These are phyloP conservation scores for Echinosophora koreensis DNA, from an alignment of 306 rosid genomes.

Conservation along the genomic window DNA sequence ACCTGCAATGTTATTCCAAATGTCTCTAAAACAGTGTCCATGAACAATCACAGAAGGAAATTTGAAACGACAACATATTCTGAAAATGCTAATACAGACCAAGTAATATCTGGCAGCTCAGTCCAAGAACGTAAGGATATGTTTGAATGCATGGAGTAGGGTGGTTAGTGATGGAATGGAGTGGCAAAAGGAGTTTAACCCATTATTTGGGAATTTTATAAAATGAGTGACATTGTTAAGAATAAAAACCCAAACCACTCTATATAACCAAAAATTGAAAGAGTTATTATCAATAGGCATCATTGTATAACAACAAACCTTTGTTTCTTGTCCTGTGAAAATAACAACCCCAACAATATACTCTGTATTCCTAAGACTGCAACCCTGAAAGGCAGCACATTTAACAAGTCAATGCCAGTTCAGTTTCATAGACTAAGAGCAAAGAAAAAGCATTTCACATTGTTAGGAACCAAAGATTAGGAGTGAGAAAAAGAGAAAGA, in stretches of 20 bases:
- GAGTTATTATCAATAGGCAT: slow-evolving; percentile 16
- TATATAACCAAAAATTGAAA: not conserved
- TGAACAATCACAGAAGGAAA: slow-evolving; percentile 35
- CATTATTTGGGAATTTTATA: too few species aligned
- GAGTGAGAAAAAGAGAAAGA: too few species aligned
- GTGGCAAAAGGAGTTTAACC: too few species aligned
- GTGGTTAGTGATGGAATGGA: too few species aligned
- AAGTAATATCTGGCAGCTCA: slow-evolving; percentile 15
- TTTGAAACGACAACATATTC: not conserved
- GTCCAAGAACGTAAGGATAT: not conserved
- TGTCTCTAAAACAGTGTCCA: slow-evolving; percentile 37
- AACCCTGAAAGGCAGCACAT: slow-evolving; percentile 70
- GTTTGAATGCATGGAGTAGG: too few species aligned
- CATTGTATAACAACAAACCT: slow-evolving; percentile 64
- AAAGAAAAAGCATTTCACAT: slow-evolving; percentile 27
- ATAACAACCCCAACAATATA: slow-evolving; percentile 90
- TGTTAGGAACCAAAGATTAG: too few species aligned
- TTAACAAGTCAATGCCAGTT: slow-evolving; percentile 41
- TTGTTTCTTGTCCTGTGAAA: slow-evolving; percentile 96
- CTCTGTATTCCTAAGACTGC: slow-evolving; percentile 97
- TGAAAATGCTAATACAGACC: slow-evolving; percentile 6
- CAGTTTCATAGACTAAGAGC: slow-evolving; percentile 24
- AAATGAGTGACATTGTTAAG: too few species aligned
- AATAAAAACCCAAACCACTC: too few species aligned
- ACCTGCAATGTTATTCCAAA: slow-evolving; percentile 69